Base-by-base conservation (phyloP, 352 stramenopile genomes). In the Pythium rhizo-oryzae region DNA sequence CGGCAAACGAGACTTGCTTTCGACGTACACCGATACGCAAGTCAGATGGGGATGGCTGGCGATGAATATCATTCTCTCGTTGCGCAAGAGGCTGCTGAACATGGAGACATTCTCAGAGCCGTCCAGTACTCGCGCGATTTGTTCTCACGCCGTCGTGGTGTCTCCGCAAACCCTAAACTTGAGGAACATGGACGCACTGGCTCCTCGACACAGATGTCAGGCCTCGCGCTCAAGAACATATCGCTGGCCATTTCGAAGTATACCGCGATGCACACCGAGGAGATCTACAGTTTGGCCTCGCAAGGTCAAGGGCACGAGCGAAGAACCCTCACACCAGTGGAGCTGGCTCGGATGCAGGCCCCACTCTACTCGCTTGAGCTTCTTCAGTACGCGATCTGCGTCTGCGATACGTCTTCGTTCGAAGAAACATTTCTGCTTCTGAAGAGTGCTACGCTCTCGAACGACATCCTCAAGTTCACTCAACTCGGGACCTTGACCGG, bases 381-480 rank as follows among this genome's bases (percentile, higher is more conserved):
- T 18, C 60, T 93, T 19, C 76, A 61, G 8, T 90, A 91, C 41
- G 69, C 82, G 35, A 79, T 91, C 11, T 91, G 85, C 46, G 78
- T 89, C 11, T 91, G 85, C 35, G 74, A 87, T 30, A 55, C 71
- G 28, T 61, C 75, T 4, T 75, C 80, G 0, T 82, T 93, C 44
- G 85, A 91, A 28, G 82, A 91, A 63, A 85, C 65, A 0, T 67
- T 91, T 33, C 56, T 89, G 53, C 67, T 93, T 12, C 47, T 91
- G 16, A 88, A 85, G 62, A 87, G 73, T 30, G 82, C 85, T 2
- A 74, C 70, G 11, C 70, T 91, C 0, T 55, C 89, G 7, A 78
- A 87, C 19, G 79, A 91, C 13, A 75, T 84, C 13, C 74, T 92
- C 0, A 70, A 75, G 18, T 76, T 76, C 30, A 89, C 79, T 16